A percentile compares a stretch with the other conserved stretches of the same genome.
Conservation (phyloP, 1,284 basidiomycete genomes). For the Laetiporus sulphureus region DNA sequence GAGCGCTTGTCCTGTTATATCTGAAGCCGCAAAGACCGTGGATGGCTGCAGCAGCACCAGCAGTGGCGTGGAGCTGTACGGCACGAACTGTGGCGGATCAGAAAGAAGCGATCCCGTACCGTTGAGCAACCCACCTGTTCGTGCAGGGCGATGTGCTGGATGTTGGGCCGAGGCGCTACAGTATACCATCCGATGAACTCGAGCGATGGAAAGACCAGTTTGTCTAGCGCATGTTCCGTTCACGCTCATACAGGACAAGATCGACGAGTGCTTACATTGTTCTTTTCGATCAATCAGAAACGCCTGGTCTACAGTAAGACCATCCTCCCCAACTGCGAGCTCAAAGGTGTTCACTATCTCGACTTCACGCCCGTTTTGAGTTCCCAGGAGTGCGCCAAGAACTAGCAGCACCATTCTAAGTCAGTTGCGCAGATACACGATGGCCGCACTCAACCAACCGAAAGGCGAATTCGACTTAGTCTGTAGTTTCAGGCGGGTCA, state of each 20-base stretch:
- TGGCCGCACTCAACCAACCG: slow-evolving; percentile 34
- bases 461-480: slow-evolving; percentile 57
- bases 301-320: slow-evolving; percentile 63
- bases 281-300: slow-evolving; percentile 82
- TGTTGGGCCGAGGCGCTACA: slow-evolving; percentile 65
- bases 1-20: slow-evolving; percentile 59
- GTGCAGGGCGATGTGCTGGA: slow-evolving; percentile 76
- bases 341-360: slow-evolving; percentile 98
- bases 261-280: slow-evolving; percentile 78
- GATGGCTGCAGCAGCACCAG: slow-evolving; percentile 66
- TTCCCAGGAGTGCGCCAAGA: slow-evolving; percentile 90
- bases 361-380: slow-evolving; percentile 88
- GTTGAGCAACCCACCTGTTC: slow-evolving; percentile 55
- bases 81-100: slow-evolving; percentile 31
- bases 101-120: neutral
- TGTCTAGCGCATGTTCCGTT: slow-evolving; percentile 64
- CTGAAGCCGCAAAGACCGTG: slow-evolving; percentile 41
- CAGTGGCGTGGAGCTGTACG: slow-evolving; percentile 70
- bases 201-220: slow-evolving; percentile 95
- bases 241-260: no score
- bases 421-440: neutral
- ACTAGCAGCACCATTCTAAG: slow-evolving; percentile 44
- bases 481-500: slow-evolving; percentile 79
- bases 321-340: slow-evolving; percentile 56
- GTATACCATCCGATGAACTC: slow-evolving; percentile 98